Percentiles rank a stretch among this genome's conserved stretches.
phyloP scores from a whole-genome alignment of 768 basidiomycete genomes.

The Russula olivacea region DNA sequence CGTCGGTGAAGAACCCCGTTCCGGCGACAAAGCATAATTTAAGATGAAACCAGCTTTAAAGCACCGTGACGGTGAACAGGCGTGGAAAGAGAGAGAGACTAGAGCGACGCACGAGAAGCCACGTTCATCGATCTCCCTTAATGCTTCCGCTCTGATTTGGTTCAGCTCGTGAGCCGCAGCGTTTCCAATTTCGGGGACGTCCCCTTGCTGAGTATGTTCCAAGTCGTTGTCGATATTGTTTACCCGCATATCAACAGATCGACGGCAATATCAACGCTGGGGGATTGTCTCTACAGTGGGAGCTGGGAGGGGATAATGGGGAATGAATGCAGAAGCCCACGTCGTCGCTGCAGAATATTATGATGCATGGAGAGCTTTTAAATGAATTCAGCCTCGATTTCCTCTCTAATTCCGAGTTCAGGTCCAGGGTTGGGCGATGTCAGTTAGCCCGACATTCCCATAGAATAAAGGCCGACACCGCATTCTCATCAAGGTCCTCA shows the following conservation, averaged over 20 bases:
- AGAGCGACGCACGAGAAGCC: constrained; percentile 58
- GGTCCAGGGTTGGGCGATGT: too few species aligned
- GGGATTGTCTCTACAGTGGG: not conserved
- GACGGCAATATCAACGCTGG: not conserved
- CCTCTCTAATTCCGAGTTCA: too few species aligned
- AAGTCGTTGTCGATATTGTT: not conserved
- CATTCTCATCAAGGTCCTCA: too few species aligned
- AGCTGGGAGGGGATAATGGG: not conserved
- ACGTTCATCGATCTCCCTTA: constrained; percentile 82
- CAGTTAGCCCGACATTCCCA: too few species aligned
- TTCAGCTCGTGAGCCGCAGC: constrained; percentile 37
- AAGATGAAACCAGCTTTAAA: constrained; percentile 42
- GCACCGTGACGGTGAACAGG: not conserved
- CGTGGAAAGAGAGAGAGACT: not conserved
- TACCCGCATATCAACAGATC: not conserved
- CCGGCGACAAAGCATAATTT: constrained; percentile 49
- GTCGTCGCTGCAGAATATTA: not conserved
- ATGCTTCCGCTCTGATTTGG: constrained; percentile 69
- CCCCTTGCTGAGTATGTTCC: not conserved
- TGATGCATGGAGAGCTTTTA: not conserved
- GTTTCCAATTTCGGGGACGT: too few species aligned
- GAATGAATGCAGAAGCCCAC: not conserved
- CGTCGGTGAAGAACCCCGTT: constrained; percentile 89
- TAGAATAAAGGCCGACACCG: too few species aligned
- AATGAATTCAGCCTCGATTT: not conserved